Percentiles rank a stretch among this genome's conserved stretches.
Evolutionary conservation across 345 rosid genomes (phyloP).

Genomic region (Arabis hirsuta): DNA sequence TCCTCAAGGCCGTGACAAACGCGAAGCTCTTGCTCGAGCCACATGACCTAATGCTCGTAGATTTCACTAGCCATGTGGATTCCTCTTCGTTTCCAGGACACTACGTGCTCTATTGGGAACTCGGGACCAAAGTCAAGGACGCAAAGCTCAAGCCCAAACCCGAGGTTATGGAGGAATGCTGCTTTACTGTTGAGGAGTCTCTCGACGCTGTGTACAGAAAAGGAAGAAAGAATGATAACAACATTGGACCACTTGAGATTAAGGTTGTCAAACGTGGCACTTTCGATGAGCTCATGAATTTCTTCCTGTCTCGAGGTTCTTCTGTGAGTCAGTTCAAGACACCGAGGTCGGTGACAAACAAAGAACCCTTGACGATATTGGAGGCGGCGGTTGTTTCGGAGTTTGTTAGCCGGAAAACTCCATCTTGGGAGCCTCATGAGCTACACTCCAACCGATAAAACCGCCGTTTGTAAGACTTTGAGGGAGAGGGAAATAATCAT

Average conservation of each 20-base stretch:
- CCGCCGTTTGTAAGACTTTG: slow-evolving; percentile 7
- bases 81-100: slow-evolving; percentile 75
- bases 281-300: slow-evolving; percentile 83
- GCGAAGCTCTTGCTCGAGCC: slow-evolving; percentile 63
- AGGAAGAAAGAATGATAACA: slow-evolving; percentile 70
- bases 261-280: slow-evolving; percentile 68
- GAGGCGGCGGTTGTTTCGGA: slow-evolving; percentile 57
- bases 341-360: slow-evolving; percentile 67
- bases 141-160: slow-evolving; percentile 42
- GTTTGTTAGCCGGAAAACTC: slow-evolving; percentile 60
- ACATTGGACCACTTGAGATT: slow-evolving; percentile 77
- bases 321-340: slow-evolving; percentile 92
- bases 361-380: slow-evolving; percentile 55
- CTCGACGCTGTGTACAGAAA: slow-evolving; percentile 73
- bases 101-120: slow-evolving; percentile 86
- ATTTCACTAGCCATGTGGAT: slow-evolving; percentile 82
- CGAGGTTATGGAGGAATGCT: slow-evolving; percentile 66
- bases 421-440: slow-evolving; percentile 56
- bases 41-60: slow-evolving; percentile 65
- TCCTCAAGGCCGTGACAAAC: slow-evolving; percentile 65
- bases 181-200: slow-evolving; percentile 67
- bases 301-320: slow-evolving; percentile 71
- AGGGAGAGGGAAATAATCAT: not conserved
- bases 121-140: slow-evolving; percentile 39
- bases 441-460: slow-evolving; percentile 29